Evolutionary conservation across 495 filamentous ascomycete species (phyloP).

Genomic region (Polyplosphaeria fusca): DNA sequence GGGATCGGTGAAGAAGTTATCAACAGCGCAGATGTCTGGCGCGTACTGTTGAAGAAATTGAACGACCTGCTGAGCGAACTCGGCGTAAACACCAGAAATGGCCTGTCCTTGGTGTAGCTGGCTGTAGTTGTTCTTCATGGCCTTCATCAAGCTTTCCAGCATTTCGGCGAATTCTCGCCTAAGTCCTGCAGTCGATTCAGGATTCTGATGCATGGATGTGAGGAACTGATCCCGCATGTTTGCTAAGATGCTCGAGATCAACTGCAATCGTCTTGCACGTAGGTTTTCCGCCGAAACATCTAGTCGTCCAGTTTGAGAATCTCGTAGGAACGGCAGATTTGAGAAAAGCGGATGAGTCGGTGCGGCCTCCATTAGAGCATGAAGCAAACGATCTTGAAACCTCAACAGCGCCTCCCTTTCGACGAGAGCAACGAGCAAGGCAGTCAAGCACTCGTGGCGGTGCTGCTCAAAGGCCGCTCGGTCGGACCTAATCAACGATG

Average conservation of each 20-base stretch:
- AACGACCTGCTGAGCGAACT: slow-evolving; percentile 64
- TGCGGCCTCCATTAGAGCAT: slow-evolving; percentile 53
- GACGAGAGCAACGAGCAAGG: slow-evolving; percentile 61
- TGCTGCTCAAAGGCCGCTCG: slow-evolving; percentile 40
- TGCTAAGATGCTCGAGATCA: slow-evolving; percentile 60
- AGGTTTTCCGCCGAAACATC: slow-evolving; percentile 56
- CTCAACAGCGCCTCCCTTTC: slow-evolving; percentile 65
- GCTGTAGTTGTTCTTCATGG: slow-evolving; percentile 68
- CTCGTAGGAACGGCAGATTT: slow-evolving; percentile 61
- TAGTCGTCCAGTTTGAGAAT: slow-evolving; percentile 43
- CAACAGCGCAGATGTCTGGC: slow-evolving; percentile 58
- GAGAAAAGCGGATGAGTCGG: slow-evolving; percentile 50
- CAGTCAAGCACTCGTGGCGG: slow-evolving; percentile 49
- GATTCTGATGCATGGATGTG: neutral
- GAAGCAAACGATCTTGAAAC: slow-evolving; percentile 62
- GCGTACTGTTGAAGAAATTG: slow-evolving; percentile 64
- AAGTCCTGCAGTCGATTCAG: slow-evolving; percentile 41
- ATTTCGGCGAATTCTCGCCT: slow-evolving; percentile 56
- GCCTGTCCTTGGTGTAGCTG: slow-evolving; percentile 50
- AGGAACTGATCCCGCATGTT: slow-evolving; percentile 55
- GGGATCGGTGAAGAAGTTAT: slow-evolving; percentile 67
- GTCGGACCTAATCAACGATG: slow-evolving; percentile 54
- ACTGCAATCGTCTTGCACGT: slow-evolving; percentile 53
- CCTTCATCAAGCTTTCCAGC: slow-evolving; percentile 57
- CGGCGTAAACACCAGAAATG: slow-evolving; percentile 57